phyloP scores from a whole-genome alignment of 163 green algal species.

The Scenedesmus sp. region DNA sequence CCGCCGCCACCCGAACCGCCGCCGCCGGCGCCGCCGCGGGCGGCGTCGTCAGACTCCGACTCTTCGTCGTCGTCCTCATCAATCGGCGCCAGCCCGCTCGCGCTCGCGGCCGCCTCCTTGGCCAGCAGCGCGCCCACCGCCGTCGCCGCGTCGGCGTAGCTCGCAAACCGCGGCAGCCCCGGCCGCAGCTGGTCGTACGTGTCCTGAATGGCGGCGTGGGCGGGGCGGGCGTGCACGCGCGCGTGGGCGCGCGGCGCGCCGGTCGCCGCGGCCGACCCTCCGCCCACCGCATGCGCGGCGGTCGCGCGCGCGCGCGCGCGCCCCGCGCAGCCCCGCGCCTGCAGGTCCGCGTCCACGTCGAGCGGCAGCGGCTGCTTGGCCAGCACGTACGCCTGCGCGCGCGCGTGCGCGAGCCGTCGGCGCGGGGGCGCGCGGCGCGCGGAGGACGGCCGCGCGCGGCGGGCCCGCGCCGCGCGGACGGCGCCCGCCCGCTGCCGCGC shows the following conservation, averaged over 20 bases:
- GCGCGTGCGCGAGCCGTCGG: too few relatives aligned
- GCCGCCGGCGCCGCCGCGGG: not conserved
- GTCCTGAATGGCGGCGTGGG: conserved; percentile 59
- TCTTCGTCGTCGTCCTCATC: conserved; percentile 49
- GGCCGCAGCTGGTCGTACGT: conserved; percentile 67
- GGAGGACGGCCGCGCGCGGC: too few relatives aligned
- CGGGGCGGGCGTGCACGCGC: too few relatives aligned
- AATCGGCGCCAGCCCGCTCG: conserved; percentile 20
- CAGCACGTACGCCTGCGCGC: conserved; percentile 75
- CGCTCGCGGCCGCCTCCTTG: conserved; percentile 32
- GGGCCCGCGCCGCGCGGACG: too few relatives aligned
- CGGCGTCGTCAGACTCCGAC: not conserved
- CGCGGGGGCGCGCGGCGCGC: too few relatives aligned
- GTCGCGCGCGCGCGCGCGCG: too few relatives aligned
- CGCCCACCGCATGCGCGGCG: too few relatives aligned
- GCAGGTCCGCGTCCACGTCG: conserved; percentile 92
- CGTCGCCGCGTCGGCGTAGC: conserved; percentile 55
- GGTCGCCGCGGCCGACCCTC: too few relatives aligned
- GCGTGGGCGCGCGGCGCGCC: too few relatives aligned
- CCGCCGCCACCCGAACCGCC: conserved; percentile 11
- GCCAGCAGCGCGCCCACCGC: conserved; percentile 47
- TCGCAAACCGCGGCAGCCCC: conserved; percentile 49
- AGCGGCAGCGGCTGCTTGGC: conserved; percentile 84
- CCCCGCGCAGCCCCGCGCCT: conserved; percentile 56
- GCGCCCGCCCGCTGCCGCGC: too few relatives aligned